These are phyloP conservation scores for Phytophthora megakarya DNA, from an alignment of 352 stramenopile species.

Conservation along the genomic window DNA sequence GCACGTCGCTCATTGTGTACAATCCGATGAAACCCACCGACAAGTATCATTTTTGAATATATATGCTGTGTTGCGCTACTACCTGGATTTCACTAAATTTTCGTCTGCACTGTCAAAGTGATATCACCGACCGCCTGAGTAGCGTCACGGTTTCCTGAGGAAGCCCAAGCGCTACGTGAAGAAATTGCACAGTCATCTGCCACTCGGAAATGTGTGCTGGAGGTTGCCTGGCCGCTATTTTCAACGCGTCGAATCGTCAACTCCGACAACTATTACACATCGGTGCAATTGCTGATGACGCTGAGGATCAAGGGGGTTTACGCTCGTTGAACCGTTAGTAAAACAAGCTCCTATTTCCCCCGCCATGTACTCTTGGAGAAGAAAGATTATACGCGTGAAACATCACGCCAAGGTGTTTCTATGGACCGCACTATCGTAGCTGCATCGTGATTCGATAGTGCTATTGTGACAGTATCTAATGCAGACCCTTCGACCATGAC, in stretches of 20 bases:
- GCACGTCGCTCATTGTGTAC: no score
- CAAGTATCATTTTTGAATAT: no score
- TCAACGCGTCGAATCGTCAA: conserved; percentile 29
- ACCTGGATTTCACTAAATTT: conserved; percentile 34
- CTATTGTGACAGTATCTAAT: conserved; percentile 34
- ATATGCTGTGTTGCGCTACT: conserved; percentile 22
- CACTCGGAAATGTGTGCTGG: conserved; percentile 30
- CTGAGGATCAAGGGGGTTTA: conserved; percentile 32
- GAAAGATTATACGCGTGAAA: neutral
- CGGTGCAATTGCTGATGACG: conserved; percentile 27
- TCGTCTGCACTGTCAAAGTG: conserved; percentile 28
- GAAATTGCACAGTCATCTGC: conserved; percentile 3
- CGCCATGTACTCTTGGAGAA: conserved; percentile 27
- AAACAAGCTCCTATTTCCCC: conserved; percentile 30
- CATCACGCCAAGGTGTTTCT: conserved; percentile 22
- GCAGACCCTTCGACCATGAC: conserved; percentile 24
- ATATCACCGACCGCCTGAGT: conserved; percentile 24
- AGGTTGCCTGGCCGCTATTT: conserved; percentile 33
- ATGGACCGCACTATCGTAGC: conserved; percentile 19
- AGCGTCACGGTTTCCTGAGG: neutral
- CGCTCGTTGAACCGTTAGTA: conserved; percentile 25
- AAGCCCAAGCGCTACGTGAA: neutral
- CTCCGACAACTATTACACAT: conserved; percentile 46
- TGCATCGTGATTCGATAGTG: conserved; percentile 33
- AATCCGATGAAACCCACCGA: no score